phyloP scores from a whole-genome alignment of 176 grass and related monocot genomes.

The Puya raimondii region DNA sequence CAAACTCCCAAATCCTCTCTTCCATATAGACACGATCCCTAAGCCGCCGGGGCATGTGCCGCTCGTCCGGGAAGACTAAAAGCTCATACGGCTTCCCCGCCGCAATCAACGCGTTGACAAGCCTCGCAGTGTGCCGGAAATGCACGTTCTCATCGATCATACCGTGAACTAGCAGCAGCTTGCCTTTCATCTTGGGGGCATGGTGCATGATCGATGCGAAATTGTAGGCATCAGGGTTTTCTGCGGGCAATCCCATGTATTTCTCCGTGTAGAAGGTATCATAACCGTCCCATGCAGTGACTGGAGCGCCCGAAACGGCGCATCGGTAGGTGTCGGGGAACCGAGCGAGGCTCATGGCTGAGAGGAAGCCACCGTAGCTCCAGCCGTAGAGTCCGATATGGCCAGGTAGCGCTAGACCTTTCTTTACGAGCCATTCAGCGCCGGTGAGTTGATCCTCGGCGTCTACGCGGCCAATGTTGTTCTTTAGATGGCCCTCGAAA shows the following conservation, averaged over 20 bases:
- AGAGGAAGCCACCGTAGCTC: slow-evolving; percentile 95
- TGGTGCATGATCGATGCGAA: slow-evolving; percentile 89
- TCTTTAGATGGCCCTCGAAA: slow-evolving; percentile 87
- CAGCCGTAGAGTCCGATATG: slow-evolving; percentile 96
- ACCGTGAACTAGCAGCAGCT: slow-evolving; percentile 81
- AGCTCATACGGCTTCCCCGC: slow-evolving; percentile 81
- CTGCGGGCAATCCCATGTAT: slow-evolving; percentile 69
- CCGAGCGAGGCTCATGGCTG: slow-evolving; percentile 84
- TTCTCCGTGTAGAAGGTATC: slow-evolving; percentile 98
- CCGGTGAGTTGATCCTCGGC: slow-evolving; percentile 83
- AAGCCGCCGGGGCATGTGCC: slow-evolving; percentile 84
- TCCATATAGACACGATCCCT: slow-evolving; percentile 89
- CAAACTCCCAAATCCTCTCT: slow-evolving; percentile 92
- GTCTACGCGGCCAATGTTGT: slow-evolving; percentile 66
- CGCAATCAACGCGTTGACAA: slow-evolving; percentile 68
- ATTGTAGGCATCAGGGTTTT: slow-evolving; percentile 57
- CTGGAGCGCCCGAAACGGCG: slow-evolving; percentile 87
- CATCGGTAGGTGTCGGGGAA: slow-evolving; percentile 66
- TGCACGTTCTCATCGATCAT: slow-evolving; percentile 99
- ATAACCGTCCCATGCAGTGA: slow-evolving; percentile 92
- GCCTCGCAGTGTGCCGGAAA: slow-evolving; percentile 89
- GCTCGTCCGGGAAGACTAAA: slow-evolving; percentile 80
- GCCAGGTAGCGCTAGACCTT: slow-evolving; percentile 73
- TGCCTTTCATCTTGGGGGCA: slow-evolving; percentile 63
- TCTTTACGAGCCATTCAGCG: slow-evolving; percentile 80